These are phyloP conservation scores for Dothideomycetidae sp. DNA, from an alignment of 2,329 filamentous ascomycete genomes.

Conservation along the genomic window DNA sequence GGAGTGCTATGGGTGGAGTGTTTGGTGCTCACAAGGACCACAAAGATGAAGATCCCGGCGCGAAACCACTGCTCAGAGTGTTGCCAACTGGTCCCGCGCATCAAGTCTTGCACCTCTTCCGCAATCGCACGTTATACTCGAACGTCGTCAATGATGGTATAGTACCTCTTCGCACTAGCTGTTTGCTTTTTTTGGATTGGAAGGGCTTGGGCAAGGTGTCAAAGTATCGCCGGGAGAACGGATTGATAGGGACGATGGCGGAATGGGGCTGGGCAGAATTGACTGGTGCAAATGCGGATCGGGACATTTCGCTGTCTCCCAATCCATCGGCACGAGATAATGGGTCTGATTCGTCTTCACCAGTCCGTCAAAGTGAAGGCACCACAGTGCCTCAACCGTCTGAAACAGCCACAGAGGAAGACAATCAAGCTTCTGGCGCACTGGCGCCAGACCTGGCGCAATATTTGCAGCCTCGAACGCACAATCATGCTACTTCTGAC, in stretches of 20 bases:
- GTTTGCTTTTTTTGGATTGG: conserved; percentile 94
- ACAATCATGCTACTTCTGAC: conserved; percentile 3
- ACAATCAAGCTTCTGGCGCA: conserved; percentile 27
- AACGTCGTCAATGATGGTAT: conserved; percentile 98
- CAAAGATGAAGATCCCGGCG: conserved; percentile 53
- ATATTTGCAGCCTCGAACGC: conserved; percentile 4
- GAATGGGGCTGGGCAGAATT: conserved; percentile 92
- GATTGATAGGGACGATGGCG: conserved; percentile 80
- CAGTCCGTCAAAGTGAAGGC: conserved; percentile 16
- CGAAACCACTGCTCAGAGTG: conserved; percentile 79
- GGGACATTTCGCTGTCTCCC: conserved; percentile 18
- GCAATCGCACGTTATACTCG: conserved; percentile 83
- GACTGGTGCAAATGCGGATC: conserved; percentile 45
- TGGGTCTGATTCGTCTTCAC: conserved; percentile 15
- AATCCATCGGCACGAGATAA: conserved; percentile 17
- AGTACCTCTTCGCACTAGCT: conserved; percentile 86
- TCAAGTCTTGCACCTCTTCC: conserved; percentile 70
- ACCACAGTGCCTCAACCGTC: conserved; percentile 55
- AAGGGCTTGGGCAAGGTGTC: conserved; percentile 84
- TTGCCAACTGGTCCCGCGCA: conserved; percentile 85
- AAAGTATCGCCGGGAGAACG: conserved; percentile 83
- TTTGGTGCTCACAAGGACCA: conserved; percentile 43
- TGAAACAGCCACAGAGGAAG: conserved; percentile 50
- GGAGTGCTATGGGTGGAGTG: conserved; percentile 75
- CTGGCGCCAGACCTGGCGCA: conserved; percentile 1